Base-by-base conservation (phyloP, 2,329 filamentous ascomycete species). In the Curvularia eragrostidis region DNA sequence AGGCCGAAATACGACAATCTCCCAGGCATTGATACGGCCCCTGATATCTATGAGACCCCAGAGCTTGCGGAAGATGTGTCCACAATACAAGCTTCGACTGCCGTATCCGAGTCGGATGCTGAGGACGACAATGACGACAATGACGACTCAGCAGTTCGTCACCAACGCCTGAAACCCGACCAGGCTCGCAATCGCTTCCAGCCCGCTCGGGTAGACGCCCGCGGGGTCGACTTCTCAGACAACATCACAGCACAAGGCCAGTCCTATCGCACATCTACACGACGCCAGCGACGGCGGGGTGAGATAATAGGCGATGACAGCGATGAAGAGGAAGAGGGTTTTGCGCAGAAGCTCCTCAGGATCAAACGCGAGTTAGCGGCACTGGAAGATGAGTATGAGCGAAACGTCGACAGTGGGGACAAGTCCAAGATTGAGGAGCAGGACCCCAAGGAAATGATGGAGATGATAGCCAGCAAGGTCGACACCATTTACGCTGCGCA, bases 1-100 rank as follows among this genome's bases (percentile, higher is more conserved):
- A 70, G 72, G 58, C 72, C 70, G 3, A 76, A 76, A 52, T 76
- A 74, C 48, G 72, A 75, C 56, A 96, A 91, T 52, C 70, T 76
- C n/a, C 74, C 74, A 9, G 74, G 74, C 56, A 76, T 75, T 55
- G 93, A 97, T 79, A 90, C 89, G 53, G 93, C 93, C 26, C 93
- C 93, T 65, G 95, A 98, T 73, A 91, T 97, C 70, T 98, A 97
- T 82, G 94, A 98, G 79, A 98, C 95, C 15, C 93, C 94, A 65
- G 93, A 96, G 54, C 82, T 97, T 65, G 94, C 90, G 55, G 92
- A 97, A 73, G 93, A 96, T 77, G 90, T 87, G 63, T 96, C 93
- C 21, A 97, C 93, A 47, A 81, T 93, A 56, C 91, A 89, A 54
- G 73, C 73, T 46, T 76, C 76, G 19, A 75, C 75, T 23, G 71